A percentile compares a stretch with the other conserved stretches of the same genome.
Evolutionary conservation across 208 protist genomes (phyloP).

Genomic region (Novymonas esmeraldas): DNA sequence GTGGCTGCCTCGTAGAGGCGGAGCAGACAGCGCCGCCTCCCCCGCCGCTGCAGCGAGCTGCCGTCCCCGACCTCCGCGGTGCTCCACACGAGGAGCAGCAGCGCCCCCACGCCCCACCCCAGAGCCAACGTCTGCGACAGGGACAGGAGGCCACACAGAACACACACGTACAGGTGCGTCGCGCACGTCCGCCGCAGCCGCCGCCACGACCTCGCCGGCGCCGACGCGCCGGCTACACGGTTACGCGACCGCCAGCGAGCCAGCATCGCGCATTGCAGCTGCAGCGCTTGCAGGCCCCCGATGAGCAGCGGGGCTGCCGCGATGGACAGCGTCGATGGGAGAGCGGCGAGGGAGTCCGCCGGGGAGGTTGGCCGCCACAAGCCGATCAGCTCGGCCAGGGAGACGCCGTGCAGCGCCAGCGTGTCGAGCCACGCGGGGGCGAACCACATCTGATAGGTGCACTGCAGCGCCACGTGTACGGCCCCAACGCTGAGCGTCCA

Average conservation of each 20-base stretch:
- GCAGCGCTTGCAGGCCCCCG: constrained; percentile 15
- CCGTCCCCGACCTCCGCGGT: constrained; percentile 21
- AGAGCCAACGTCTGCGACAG: constrained; percentile 16
- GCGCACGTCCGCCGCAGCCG: constrained; percentile 13
- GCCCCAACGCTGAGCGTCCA: constrained; percentile 19
- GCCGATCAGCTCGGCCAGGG: constrained; percentile 20
- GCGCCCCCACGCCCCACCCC: constrained; percentile 12
- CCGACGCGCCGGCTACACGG: neutral
- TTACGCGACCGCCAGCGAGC: neutral
- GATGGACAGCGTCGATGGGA: constrained; percentile 19
- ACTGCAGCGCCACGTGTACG: constrained; percentile 25
- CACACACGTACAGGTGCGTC: constrained; percentile 23
- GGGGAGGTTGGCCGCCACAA: constrained; percentile 7
- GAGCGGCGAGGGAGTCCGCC: neutral
- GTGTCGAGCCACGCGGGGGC: constrained; percentile 19
- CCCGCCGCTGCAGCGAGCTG: constrained; percentile 22
- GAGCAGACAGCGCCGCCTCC: constrained; percentile 18
- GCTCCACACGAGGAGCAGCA: constrained; percentile 14
- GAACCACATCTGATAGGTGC: constrained; percentile 34
- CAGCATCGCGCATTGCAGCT: constrained; percentile 9
- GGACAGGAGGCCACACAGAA: constrained; percentile 13
- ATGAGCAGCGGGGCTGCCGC: constrained; percentile 27
- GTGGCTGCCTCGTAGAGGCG: constrained; percentile 8
- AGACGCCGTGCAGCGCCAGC: constrained; percentile 15
- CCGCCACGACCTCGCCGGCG: neutral